phyloP scores from a whole-genome alignment of 139 green algal genomes.

The Tetratostichococcus sp. region DNA sequence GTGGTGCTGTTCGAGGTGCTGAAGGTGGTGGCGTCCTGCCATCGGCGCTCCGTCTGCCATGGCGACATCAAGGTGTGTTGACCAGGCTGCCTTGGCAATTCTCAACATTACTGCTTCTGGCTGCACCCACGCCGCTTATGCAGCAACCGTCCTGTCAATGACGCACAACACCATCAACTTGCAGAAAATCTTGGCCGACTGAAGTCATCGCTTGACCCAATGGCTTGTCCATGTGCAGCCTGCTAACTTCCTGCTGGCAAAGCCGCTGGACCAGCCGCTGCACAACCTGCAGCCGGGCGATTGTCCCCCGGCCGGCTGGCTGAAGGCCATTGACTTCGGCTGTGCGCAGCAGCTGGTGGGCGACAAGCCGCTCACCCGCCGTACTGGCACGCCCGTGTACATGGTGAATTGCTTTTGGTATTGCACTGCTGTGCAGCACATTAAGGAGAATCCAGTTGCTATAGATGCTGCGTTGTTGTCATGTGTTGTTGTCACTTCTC shows the following conservation, averaged over 20 bases:
- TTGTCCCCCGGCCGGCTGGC: background rate
- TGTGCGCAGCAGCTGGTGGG: background rate
- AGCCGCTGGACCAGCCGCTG: background rate
- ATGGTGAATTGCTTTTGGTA: too few species aligned
- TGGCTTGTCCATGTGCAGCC: background rate
- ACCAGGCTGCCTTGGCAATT: too few species aligned
- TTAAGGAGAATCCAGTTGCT: too few species aligned
- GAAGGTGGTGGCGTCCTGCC: conserved; percentile 7
- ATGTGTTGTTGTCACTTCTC: too few species aligned
- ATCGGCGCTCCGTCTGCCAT: background rate
- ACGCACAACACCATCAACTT: too few species aligned
- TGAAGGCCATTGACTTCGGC: conserved; percentile 24
- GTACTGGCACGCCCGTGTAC: conserved; percentile 9
- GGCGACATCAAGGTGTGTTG: conserved; percentile 6
- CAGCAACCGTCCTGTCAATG: too few species aligned
- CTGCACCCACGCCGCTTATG: too few species aligned
- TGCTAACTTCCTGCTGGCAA: conserved; percentile 15
- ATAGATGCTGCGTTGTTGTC: too few species aligned
- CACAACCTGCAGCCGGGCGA: background rate
- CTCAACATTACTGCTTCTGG: too few species aligned
- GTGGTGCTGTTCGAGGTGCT: conserved; percentile 4
- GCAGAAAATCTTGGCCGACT: too few species aligned
- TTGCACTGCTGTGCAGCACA: background rate
- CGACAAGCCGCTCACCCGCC: background rate
- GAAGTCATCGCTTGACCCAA: too few species aligned